Evolutionary conservation across 129 eudicot species (phyloP), one percentile per base, ranked within the genome.

Genomic region (Flaveria bidentis): DNA sequence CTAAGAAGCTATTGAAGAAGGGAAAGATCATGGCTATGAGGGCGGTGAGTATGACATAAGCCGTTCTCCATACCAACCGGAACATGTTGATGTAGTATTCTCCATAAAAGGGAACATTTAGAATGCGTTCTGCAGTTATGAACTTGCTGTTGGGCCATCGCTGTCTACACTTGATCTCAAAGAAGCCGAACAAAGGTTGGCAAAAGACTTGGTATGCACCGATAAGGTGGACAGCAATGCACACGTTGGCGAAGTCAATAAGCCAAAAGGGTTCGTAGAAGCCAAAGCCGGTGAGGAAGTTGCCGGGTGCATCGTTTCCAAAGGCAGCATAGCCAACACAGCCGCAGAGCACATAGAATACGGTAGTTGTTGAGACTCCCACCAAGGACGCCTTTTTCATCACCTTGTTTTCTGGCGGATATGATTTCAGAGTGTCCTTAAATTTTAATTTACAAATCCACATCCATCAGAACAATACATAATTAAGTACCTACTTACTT

Each of bases 261-360:
- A 93, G 86, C 98, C 98, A 93, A 58, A 75, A 93, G 52, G 96
- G 98, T 68, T 90, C 96, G 60, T 85, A 93, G 81, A 93, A 93
- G 53, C 98, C 98, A 10, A 93, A 93, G 4, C 92, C 98, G 6
- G 98, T 93, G n/a, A 93, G 88, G 69, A 93, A 90, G 77, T 93
- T 93, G 1, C 95, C 98, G 0, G 98, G 96, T 51, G 98, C 92
- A 0, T 85, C 23, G 39, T 93, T 87, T 12, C 98, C 98, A 12
- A 93, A 93, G 2, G 98, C 98, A 0, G 95, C 96, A 60, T 93
- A 93, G 25, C 98, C 96, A 0, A 83, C 0, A 73, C 92, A 85
- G 0, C 95, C 98, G 15, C 95, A 93, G 0, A 86, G 83, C 41
- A 88, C 74, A 16, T 93, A 93, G 70, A 93, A 90, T 18, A 84